These are phyloP conservation scores for Russula olivacea DNA, from an alignment of 768 basidiomycete genomes.

Conservation along the genomic window DNA sequence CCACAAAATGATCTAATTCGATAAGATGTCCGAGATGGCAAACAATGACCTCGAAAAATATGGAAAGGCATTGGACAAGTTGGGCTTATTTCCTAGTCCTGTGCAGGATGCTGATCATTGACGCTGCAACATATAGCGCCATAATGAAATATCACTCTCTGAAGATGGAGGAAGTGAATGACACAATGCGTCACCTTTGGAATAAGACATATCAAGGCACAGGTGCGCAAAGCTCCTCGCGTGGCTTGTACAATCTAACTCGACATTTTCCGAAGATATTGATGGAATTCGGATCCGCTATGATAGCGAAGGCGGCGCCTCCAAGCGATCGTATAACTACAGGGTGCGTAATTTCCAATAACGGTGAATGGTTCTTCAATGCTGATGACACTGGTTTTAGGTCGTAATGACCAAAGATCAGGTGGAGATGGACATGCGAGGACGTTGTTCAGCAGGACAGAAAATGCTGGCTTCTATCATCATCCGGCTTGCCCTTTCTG, in stretches of 20 bases:
- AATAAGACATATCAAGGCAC: conserved; percentile 99
- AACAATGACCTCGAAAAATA: conserved; percentile 98
- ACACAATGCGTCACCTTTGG: conserved; percentile 95
- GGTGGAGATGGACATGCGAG: conserved; percentile 99
- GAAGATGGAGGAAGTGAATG: conserved; percentile 99
- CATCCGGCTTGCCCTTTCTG: conserved; percentile 93
- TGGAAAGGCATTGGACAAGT: conserved; percentile 96
- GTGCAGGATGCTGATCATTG: not conserved
- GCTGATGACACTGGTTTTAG: conserved; percentile 37
- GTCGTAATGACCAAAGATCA: conserved; percentile 99
- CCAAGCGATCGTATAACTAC: conserved; percentile 95
- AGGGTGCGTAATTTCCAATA: conserved; percentile 49
- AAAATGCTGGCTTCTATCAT: conserved; percentile 98
- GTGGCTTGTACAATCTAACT: not conserved
- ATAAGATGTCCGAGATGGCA: conserved; percentile 93
- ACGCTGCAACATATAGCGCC: conserved; percentile 50
- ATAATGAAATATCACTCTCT: conserved; percentile 97
- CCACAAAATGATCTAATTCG: not conserved
- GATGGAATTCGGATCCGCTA: conserved; percentile 95
- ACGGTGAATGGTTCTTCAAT: not conserved
- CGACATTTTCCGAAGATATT: conserved; percentile 59
- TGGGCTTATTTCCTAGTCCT: conserved; percentile 27
- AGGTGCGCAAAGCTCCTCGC: conserved; percentile 43
- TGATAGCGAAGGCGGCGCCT: conserved; percentile 85
- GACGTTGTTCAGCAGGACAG: conserved; percentile 95